Conservation (phyloP, 2,329 filamentous ascomycete genomes). For the Phyllosticta citrichinensis region DNA sequence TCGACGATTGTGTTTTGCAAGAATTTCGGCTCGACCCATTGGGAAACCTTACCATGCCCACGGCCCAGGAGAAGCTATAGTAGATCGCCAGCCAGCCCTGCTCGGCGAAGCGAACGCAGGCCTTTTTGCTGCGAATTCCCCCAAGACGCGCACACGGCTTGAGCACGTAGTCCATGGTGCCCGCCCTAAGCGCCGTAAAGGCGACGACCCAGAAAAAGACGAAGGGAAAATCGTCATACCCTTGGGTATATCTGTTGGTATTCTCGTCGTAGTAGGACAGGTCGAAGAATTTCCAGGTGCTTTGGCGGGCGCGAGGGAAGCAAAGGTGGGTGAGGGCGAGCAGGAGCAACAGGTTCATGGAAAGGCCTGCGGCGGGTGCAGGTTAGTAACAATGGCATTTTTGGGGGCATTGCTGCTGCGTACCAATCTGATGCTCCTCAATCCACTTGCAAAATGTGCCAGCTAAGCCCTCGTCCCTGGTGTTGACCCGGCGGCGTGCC, state of each 20-base stretch:
- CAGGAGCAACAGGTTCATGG: conserved; percentile 74
- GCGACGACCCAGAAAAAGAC: conserved; percentile 70
- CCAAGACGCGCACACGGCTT: conserved; percentile 62
- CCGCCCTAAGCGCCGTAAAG: conserved; percentile 78
- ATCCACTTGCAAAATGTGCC: conserved; percentile 58
- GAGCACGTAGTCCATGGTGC: conserved; percentile 77
- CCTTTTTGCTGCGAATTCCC: conserved; percentile 69
- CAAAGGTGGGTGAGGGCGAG: conserved; percentile 72
- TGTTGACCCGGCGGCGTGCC: conserved; percentile 45
- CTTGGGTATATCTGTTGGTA: conserved; percentile 62
- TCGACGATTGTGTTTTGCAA: background rate
- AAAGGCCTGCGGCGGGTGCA: conserved; percentile 50
- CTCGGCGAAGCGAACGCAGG: conserved; percentile 76
- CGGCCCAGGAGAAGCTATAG: conserved; percentile 68
- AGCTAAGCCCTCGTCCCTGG: conserved; percentile 52
- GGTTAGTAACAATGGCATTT: background rate
- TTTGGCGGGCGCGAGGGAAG: conserved; percentile 67
- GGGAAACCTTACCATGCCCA: conserved; percentile 58
- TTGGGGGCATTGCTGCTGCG: conserved; percentile 16
- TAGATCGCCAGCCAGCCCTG: conserved; percentile 88
- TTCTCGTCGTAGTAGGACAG: conserved; percentile 70
- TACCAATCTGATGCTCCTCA: conserved; percentile 73
- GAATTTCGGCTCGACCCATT: background rate
- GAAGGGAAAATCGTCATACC: conserved; percentile 69
- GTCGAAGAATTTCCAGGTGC: conserved; percentile 80